Conservation (phyloP, 148 eudicot genomes). For the Cornus kousa region DNA sequence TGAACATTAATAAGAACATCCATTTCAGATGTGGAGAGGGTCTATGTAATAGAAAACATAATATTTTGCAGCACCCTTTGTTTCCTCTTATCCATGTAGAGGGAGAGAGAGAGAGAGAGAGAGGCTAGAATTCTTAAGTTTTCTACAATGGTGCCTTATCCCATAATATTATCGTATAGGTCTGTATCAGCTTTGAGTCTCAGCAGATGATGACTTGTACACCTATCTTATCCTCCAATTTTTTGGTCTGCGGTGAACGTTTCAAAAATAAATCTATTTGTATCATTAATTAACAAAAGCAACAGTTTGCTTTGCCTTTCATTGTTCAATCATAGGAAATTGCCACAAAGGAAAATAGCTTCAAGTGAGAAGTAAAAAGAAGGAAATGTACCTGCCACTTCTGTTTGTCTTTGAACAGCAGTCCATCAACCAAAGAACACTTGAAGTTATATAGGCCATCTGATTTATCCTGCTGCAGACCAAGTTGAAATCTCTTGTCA, state of each 20-base stretch:
- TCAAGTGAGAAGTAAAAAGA: background rate
- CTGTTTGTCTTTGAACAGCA: constrained; percentile 19
- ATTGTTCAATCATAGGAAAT: background rate
- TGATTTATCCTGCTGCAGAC: constrained; percentile 33
- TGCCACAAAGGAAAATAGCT: constrained; percentile 4
- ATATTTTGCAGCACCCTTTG: background rate
- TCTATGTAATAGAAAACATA: no score
- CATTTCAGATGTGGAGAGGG: background rate
- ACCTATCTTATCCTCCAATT: background rate
- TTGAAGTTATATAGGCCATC: constrained; percentile 31
- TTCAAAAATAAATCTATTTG: background rate
- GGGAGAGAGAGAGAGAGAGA: background rate
- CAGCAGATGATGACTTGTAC: background rate
- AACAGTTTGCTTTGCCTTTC: background rate
- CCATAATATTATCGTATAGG: background rate
- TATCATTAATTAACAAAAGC: background rate
- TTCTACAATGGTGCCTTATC: background rate
- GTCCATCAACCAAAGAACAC: constrained; percentile 30
- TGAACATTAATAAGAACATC: background rate
- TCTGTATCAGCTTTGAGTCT: background rate
- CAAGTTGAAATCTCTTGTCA: constrained; percentile 23
- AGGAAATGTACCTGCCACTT: constrained; percentile 31
- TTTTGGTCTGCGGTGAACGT: background rate
- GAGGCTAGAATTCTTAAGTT: background rate
- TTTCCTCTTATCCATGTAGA: background rate